Conservation (phyloP, 495 filamentous ascomycete genomes). For the Daldinia loculata region DNA sequence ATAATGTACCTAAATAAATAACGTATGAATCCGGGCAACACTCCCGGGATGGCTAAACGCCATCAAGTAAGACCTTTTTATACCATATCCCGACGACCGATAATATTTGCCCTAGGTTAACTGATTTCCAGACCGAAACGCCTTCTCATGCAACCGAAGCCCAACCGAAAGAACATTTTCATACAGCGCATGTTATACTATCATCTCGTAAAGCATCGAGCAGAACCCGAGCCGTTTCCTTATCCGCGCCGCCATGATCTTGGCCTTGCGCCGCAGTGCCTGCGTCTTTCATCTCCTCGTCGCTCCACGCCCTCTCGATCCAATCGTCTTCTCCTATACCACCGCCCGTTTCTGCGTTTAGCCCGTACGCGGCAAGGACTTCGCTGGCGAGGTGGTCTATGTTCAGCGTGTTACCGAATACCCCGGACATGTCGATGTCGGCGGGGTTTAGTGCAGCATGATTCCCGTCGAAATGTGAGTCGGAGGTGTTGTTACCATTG, state of each 20-base stretch:
- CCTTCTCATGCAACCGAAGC: constrained; percentile 12
- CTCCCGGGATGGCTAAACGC: constrained; percentile 27
- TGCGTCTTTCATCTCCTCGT: constrained; percentile 30
- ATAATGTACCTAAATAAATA: neutral
- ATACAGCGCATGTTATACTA: constrained; percentile 27
- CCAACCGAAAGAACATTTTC: constrained; percentile 4
- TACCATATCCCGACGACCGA: neutral
- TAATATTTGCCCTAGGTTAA: neutral
- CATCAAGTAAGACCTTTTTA: neutral
- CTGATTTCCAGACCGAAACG: neutral
- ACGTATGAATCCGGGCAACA: constrained; percentile 10
- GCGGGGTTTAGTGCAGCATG: neutral
- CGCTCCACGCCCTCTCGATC: constrained; percentile 43
- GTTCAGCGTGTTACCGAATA: constrained; percentile 19
- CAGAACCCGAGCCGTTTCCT: constrained; percentile 41
- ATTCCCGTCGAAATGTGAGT: neutral
- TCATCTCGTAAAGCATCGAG: constrained; percentile 42
- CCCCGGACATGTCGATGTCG: constrained; percentile 34
- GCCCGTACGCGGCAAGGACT: constrained; percentile 34
- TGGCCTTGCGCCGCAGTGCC: constrained; percentile 5
- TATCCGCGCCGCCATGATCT: constrained; percentile 21
- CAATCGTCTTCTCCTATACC: constrained; percentile 34
- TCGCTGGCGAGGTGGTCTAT: constrained; percentile 34
- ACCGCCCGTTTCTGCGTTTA: constrained; percentile 10
- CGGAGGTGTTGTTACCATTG: constrained; percentile 7